Evolutionary conservation across 495 filamentous ascomycete species (phyloP), one percentile per base, ranked within the genome.

Genomic region (Hypoxylon crocopeplum): DNA sequence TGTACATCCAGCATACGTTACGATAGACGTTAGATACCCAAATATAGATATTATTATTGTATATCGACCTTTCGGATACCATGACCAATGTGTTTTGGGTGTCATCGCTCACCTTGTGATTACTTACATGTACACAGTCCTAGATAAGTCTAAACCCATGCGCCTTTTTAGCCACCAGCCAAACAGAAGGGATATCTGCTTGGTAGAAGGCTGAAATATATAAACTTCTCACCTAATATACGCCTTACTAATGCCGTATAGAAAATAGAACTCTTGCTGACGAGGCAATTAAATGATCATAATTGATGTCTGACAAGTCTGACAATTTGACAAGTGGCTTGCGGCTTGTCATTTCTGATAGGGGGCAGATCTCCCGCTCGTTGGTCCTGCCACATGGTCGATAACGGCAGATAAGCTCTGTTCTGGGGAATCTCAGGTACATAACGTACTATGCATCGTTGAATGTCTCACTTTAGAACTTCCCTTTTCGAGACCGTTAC

Each of bases 11-110:
- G 21, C 22, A 16, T 48, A 33, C 37, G 34, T 38, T 46, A 49
- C 10, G 32, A 50, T 50, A 47, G 38, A 51, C 15, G 7, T 46
- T 50, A 61, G 57, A 62, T 62, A 62, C 58, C 58, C 50, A 56
- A 44, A 59, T 61, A 56, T 45, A 54, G 8, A 54, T 11, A 25
- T 42, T 27, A 25, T 13, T 42, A 13, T 7, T 42, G 11, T 27
- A 13, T 11, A 19, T 13, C 39, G 11, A 27, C 20, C 3, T 25
- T 25, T n/a, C n/a, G n/a, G n/a, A n/a, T n/a, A n/a, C n/a, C n/a
- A n/a, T n/a, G n/a, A n/a, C n/a, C n/a, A n/a, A n/a, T n/a, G n/a
- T n/a, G n/a, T n/a, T n/a, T n/a, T n/a, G n/a, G n/a, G n/a, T n/a
- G n/a, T n/a, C n/a, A n/a, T n/a, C n/a, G n/a, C n/a, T n/a, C n/a